These are phyloP conservation scores for Jaminaea rosea DNA, from an alignment of 1,284 basidiomycete species.

Conservation along the genomic window DNA sequence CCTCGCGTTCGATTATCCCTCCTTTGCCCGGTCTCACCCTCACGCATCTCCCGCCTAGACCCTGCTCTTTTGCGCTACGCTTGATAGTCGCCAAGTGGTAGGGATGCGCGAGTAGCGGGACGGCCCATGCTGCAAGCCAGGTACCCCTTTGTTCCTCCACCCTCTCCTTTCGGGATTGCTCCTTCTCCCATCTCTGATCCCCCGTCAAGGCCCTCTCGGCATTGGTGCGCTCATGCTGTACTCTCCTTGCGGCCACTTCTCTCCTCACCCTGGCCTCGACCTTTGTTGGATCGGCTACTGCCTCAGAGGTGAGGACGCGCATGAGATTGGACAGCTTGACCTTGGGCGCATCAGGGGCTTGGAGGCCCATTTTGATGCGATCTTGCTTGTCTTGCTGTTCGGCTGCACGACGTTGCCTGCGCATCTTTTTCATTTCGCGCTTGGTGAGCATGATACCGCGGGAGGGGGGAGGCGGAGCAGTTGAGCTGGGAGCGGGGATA, in stretches of 20 bases:
- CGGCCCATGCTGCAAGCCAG: background rate
- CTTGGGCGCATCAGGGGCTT: slow-evolving; percentile 91
- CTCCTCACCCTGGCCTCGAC: slow-evolving; percentile 88
- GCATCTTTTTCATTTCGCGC: slow-evolving; percentile 92
- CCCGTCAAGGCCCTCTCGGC: slow-evolving; percentile 78
- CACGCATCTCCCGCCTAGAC: too few relatives aligned
- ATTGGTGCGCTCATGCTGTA: slow-evolving; percentile 85
- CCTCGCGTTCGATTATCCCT: slow-evolving; percentile 4
- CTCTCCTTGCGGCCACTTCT: slow-evolving; percentile 81
- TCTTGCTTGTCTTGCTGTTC: slow-evolving; percentile 92
- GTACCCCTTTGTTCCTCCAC: slow-evolving; percentile 71
- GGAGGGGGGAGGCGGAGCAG: slow-evolving; percentile 60
- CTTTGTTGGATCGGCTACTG: slow-evolving; percentile 90
- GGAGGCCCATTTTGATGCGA: slow-evolving; percentile 85
- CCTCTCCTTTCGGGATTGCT: slow-evolving; percentile 51
- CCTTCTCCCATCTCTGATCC: slow-evolving; percentile 77
- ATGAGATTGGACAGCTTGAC: slow-evolving; percentile 92
- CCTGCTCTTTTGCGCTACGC: slow-evolving; percentile 88
- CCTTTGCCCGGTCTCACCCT: slow-evolving; percentile 64
- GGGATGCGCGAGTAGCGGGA: background rate
- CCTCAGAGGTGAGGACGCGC: slow-evolving; percentile 93
- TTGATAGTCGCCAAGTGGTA: slow-evolving; percentile 56
- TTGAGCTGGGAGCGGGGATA: slow-evolving; percentile 80
- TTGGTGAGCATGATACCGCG: slow-evolving; percentile 42
- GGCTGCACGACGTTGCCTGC: slow-evolving; percentile 74